A percentile compares a stretch with the other conserved stretches of the same genome.
Evolutionary conservation across 345 rosid genomes (phyloP).

Genomic region (Physaria fendleri): DNA sequence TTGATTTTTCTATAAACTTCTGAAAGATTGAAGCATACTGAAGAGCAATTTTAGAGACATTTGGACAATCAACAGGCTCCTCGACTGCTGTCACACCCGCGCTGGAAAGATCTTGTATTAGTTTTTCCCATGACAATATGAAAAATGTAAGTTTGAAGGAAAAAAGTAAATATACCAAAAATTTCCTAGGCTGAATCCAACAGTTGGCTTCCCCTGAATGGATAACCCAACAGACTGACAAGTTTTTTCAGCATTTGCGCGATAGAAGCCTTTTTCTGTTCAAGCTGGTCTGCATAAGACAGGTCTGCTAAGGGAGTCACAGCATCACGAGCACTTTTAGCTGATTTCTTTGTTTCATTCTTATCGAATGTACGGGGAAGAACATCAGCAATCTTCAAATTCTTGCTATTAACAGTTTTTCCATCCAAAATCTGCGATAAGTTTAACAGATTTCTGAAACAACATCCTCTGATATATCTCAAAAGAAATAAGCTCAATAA

Average conservation of each 20-base stretch:
- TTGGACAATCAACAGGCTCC: conserved; percentile 85
- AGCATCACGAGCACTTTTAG: conserved; percentile 64
- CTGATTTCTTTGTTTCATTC: conserved; percentile 34
- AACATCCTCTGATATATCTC: background rate
- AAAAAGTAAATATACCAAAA: conserved; percentile 51
- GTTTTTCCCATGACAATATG: conserved; percentile 7
- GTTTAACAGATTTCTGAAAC: conserved; percentile 6
- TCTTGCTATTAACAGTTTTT: conserved; percentile 51
- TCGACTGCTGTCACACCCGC: conserved; percentile 96
- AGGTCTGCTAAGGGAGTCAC: conserved; percentile 81
- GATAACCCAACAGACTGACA: conserved; percentile 85
- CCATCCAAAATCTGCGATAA: conserved; percentile 58
- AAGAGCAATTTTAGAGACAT: conserved; percentile 69
- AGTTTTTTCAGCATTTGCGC: conserved; percentile 76
- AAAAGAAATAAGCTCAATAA: background rate
- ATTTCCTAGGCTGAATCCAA: conserved; percentile 90
- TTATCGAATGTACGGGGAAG: conserved; percentile 57
- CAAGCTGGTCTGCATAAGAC: conserved; percentile 68
- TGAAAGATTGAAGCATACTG: conserved; percentile 76
- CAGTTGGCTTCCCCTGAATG: conserved; percentile 65
- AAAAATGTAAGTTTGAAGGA: background rate
- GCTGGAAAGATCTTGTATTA: conserved; percentile 35
- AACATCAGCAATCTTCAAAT: conserved; percentile 68
- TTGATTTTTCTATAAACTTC: conserved; percentile 62
- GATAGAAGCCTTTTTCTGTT: conserved; percentile 53